A percentile compares a stretch with the other conserved stretches of the same genome.
phyloP scores from a whole-genome alignment of 148 eudicot species.

The Diospyros lotus region DNA sequence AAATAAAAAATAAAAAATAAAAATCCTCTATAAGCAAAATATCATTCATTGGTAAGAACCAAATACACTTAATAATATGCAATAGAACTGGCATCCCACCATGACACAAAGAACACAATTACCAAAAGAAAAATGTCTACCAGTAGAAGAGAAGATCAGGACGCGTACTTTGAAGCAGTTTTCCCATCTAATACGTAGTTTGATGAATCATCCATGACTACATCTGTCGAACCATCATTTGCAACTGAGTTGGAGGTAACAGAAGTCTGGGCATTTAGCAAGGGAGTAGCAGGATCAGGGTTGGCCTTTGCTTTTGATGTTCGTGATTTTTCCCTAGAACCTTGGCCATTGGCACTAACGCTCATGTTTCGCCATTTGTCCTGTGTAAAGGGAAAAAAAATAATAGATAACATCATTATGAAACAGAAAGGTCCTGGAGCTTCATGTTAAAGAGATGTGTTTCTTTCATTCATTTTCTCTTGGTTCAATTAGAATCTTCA shows the following conservation, averaged over 20 bases:
- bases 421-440: neutral
- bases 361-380: conserved; percentile 98
- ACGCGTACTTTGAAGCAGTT: conserved; percentile 50
- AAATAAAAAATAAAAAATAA: no score
- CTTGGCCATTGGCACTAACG: conserved; percentile 61
- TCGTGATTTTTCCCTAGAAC: conserved; percentile 61
- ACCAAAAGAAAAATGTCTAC: neutral
- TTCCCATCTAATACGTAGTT: conserved; percentile 55
- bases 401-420: no score
- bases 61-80: neutral
- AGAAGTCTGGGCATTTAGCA: conserved; percentile 17
- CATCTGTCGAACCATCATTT: conserved; percentile 37
- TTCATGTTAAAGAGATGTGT: neutral
- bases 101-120: neutral
- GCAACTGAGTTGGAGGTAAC: conserved; percentile 27
- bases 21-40: neutral
- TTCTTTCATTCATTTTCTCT: neutral
- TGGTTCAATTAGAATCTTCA: neutral
- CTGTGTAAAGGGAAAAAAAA: conserved; percentile 23
- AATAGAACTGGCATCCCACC: neutral
- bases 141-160: neutral
- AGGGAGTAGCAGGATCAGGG: conserved; percentile 41
- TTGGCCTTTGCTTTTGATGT: conserved; percentile 40
- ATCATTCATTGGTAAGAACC: neutral
- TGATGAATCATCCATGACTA: conserved; percentile 47